Evolutionary conservation across 2,329 filamentous ascomycete species (phyloP).

Genomic region (Furcasterigmium furcatum): DNA sequence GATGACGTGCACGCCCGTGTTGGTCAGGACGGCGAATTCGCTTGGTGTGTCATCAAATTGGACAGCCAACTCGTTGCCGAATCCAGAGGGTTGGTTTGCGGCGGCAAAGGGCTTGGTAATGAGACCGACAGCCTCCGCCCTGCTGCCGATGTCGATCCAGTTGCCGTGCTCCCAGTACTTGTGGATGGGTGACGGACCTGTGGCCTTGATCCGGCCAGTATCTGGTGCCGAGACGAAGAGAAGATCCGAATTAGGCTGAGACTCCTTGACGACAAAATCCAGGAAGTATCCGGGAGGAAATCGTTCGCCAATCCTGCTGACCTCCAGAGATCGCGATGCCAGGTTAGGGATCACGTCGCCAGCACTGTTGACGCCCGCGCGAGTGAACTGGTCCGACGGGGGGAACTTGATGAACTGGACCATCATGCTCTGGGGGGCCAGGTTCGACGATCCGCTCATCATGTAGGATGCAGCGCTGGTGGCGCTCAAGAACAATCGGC

Average conservation of each 20-base stretch:
- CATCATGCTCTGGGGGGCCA: slow-evolving; percentile 90
- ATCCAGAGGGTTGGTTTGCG: slow-evolving; percentile 66
- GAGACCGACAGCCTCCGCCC: slow-evolving; percentile 74
- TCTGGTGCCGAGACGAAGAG: slow-evolving; percentile 88
- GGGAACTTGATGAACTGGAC: slow-evolving; percentile 97
- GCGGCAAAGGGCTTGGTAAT: slow-evolving; percentile 72
- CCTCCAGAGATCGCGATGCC: slow-evolving; percentile 44
- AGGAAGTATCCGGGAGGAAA: slow-evolving; percentile 91
- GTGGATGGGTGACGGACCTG: slow-evolving; percentile 48
- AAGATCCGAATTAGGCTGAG: slow-evolving; percentile 55
- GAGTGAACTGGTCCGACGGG: slow-evolving; percentile 46
- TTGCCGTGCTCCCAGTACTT: slow-evolving; percentile 75
- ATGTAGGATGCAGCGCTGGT: slow-evolving; percentile 72
- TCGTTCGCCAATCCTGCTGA: slow-evolving; percentile 50
- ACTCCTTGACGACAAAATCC: slow-evolving; percentile 69
- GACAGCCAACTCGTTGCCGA: slow-evolving; percentile 93
- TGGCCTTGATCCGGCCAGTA: slow-evolving; percentile 74
- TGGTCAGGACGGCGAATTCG: slow-evolving; percentile 89
- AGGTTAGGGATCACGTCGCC: slow-evolving; percentile 40
- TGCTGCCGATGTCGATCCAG: slow-evolving; percentile 72
- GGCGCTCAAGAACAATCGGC: slow-evolving; percentile 87
- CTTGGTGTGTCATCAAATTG: slow-evolving; percentile 82
- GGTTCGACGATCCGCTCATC: slow-evolving; percentile 55
- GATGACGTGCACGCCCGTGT: slow-evolving; percentile 83
- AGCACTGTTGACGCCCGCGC: slow-evolving; percentile 13